A percentile compares a stretch with the other conserved stretches of the same genome.
Conservation (phyloP, 164 flowering plant genomes). For the Platanus orientalis region DNA sequence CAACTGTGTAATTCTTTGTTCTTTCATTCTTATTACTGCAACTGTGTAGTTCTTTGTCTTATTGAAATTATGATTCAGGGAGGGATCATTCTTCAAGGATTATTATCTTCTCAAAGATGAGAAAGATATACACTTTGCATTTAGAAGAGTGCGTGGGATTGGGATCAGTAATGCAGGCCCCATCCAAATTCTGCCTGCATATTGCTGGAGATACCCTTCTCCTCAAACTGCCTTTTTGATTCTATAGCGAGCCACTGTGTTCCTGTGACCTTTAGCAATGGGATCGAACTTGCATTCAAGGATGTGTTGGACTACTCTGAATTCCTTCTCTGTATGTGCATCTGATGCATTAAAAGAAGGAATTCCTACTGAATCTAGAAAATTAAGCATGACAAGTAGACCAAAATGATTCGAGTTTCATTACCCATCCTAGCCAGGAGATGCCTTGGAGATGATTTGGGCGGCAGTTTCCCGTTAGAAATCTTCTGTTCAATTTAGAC, state of each 20-base stretch:
- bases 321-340: slow-evolving; percentile 61
- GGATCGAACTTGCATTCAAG: slow-evolving; percentile 90
- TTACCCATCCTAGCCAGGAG: slow-evolving; percentile 68
- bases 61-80: slow-evolving; percentile 40
- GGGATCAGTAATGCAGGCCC: slow-evolving; percentile 56
- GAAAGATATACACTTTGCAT: slow-evolving; percentile 73
- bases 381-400: slow-evolving; percentile 53
- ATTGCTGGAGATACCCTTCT: slow-evolving; percentile 95
- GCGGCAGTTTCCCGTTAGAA: slow-evolving; percentile 50
- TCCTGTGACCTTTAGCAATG: slow-evolving; percentile 86
- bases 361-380: slow-evolving; percentile 56
- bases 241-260: slow-evolving; percentile 86
- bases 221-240: slow-evolving; percentile 90
- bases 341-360: slow-evolving; percentile 63
- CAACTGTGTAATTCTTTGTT: no score
- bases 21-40: no score
- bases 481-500: slow-evolving; percentile 23
- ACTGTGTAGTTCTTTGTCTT: not conserved
- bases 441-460: slow-evolving; percentile 94
- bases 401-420: slow-evolving; percentile 72
- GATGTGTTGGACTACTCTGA: slow-evolving; percentile 76
- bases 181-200: slow-evolving; percentile 81
- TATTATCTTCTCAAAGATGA: slow-evolving; percentile 84
- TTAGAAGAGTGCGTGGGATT: slow-evolving; percentile 50
- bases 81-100: slow-evolving; percentile 77